Evolutionary conservation across 768 basidiomycete genomes (phyloP), one percentile per base, ranked within the genome.

Genomic region (Chiua virens): DNA sequence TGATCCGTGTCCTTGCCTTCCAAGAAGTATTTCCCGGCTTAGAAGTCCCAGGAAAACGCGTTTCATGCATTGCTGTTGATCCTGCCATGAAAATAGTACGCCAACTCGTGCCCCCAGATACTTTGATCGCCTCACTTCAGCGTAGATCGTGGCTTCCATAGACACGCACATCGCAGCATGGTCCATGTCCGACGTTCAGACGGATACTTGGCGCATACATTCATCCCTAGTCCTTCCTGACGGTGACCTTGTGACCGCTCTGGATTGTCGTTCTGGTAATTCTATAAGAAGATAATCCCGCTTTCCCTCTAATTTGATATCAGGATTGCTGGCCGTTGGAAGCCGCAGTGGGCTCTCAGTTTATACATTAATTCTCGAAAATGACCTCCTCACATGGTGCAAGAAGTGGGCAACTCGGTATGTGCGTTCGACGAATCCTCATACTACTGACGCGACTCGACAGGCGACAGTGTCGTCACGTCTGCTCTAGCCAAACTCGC

Each of bases 351-450:
- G 79, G 35, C 71, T 93, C 14, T 85, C 87, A 1, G 81, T 92
- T 0, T 89, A 89, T 59, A 88, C 88, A 3, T 71, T 92, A 25
- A 82, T 86, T 49, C 75, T 89, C 27, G 88, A 92, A 57, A 86
- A 90, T 60, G 88, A 91, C 66, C 78, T 92, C 17, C 87, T 85
- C 15, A 88, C 84, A 0, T 93, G 91, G 91, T 85, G 83, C 14
- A 75, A 75, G 64, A 91, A 91, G 71, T 93, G 91, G 91, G 75
- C 75, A 18, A 69, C 75, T 46, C 60, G 73, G 90, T 91, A 74
- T 45, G 78, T 63, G 40, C 23, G 22, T 38, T 34, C 37, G 18
- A 10, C 22, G 42, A 14, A 49, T 30, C 47, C 37, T 42, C 39
- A 23, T 49, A 44, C 49, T 27, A 37, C 47, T 56, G 48, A 39